phyloP scores from a whole-genome alignment of 1,284 basidiomycete species.

The Leccinum fallax region DNA sequence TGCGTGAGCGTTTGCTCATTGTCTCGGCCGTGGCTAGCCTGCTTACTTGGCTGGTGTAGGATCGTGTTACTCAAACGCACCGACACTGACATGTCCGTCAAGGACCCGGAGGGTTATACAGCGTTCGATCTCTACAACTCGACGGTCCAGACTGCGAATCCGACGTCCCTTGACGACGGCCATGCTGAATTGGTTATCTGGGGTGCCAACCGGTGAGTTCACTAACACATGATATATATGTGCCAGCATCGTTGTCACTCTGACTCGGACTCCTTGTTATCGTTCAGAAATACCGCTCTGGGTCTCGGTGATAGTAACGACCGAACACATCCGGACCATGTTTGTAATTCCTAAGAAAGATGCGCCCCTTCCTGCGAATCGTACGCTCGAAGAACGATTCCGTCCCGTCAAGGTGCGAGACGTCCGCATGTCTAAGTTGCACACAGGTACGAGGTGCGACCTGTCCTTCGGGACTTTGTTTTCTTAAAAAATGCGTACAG shows the following conservation, averaged over 20 bases:
- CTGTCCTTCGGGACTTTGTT: neutral
- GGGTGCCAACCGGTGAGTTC: conserved; percentile 81
- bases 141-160: conserved; percentile 77
- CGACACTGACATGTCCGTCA: conserved; percentile 76
- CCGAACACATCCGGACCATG: conserved; percentile 78
- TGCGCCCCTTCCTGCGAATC: conserved; percentile 17
- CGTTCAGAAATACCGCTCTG: conserved; percentile 74
- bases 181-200: conserved; percentile 81
- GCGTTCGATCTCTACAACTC: conserved; percentile 95
- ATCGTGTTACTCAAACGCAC: conserved; percentile 73
- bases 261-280: neutral
- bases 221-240: neutral
- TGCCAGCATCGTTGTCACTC: neutral
- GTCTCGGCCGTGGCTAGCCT: neutral
- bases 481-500: conserved; percentile 33
- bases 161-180: conserved; percentile 43
- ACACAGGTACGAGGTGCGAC: conserved; percentile 54
- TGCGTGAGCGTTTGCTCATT: conserved; percentile 49
- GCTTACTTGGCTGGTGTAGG: conserved; percentile 37
- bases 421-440: conserved; percentile 81
- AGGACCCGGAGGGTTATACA: conserved; percentile 90
- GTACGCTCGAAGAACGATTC: conserved; percentile 48
- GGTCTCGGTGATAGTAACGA: conserved; percentile 85
- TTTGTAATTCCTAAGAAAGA: conserved; percentile 54
- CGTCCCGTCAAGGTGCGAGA: conserved; percentile 63